Conservation (phyloP, 2,329 filamentous ascomycete species). For the Xylaria arbuscula region DNA sequence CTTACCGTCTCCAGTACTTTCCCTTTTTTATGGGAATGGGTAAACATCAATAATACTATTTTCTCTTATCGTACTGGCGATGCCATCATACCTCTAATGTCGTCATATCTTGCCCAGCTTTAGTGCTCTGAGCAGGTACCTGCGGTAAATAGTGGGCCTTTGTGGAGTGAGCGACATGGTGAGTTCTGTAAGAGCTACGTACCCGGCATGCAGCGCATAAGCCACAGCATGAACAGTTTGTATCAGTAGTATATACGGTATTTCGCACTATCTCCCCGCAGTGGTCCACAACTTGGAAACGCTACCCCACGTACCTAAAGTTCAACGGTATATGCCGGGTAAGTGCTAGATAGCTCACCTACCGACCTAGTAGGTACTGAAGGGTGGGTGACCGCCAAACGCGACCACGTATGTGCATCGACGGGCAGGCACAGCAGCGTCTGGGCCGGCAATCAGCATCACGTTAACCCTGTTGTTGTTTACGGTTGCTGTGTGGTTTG, state of each 20-base stretch:
- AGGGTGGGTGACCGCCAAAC: conserved; percentile 18
- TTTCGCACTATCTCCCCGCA: no score
- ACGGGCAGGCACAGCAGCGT: conserved; percentile 3
- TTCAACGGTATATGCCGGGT: no score
- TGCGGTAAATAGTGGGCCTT: conserved; percentile 1
- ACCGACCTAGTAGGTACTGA: no score
- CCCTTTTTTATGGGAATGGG: not conserved
- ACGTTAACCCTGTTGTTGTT: conserved; percentile 2
- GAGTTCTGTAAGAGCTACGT: not conserved
- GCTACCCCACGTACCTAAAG: conserved; percentile 15
- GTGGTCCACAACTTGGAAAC: no score
- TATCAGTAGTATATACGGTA: no score
- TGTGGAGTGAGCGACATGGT: conserved; percentile 5
- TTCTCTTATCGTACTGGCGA: conserved; percentile 11
- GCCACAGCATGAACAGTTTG: not conserved
- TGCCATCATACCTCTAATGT: conserved; percentile 33
- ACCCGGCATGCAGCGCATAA: not conserved
- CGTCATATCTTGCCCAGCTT: conserved; percentile 21
- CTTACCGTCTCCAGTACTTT: no score
- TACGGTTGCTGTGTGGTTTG: not conserved
- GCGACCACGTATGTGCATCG: conserved; percentile 24
- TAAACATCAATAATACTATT: not conserved
- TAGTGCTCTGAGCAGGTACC: not conserved
- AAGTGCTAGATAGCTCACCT: no score
- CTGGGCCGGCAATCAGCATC: not conserved